phyloP scores from a whole-genome alignment of 192 early-diverging fungal species.

The Funneliformis geosporum region DNA sequence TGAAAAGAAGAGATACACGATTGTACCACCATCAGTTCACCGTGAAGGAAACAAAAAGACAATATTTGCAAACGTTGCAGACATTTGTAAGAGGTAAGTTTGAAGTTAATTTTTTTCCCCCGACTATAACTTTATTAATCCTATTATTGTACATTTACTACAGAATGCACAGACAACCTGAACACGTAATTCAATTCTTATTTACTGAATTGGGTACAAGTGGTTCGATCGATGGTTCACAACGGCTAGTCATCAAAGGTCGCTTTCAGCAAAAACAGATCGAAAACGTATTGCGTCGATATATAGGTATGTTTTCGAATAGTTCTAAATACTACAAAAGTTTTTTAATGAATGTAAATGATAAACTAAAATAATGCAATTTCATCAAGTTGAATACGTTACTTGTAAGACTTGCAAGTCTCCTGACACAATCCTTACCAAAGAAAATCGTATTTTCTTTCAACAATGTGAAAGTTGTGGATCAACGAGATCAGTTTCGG shows the following conservation, averaged over 20 bases:
- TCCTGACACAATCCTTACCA: conserved; percentile 88
- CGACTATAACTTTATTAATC: neutral
- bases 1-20: conserved; percentile 92
- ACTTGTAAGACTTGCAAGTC: conserved; percentile 99
- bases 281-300: conserved; percentile 94
- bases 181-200: conserved; percentile 97
- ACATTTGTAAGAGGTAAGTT: conserved; percentile 81
- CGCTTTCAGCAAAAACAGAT: conserved; percentile 99
- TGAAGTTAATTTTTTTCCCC: neutral
- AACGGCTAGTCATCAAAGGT: conserved; percentile 94
- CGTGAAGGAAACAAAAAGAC: conserved; percentile 97
- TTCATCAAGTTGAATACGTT: conserved; percentile 84
- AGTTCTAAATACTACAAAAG: neutral
- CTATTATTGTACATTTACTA: neutral
- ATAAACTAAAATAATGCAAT: neutral
- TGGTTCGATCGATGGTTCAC: conserved; percentile 89
- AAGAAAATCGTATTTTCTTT: conserved; percentile 97
- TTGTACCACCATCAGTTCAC: conserved; percentile 87
- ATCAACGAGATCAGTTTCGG: conserved; percentile 89
- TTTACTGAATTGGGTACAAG: conserved; percentile 99
- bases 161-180: conserved; percentile 91
- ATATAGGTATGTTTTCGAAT: conserved; percentile 68
- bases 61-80: conserved; percentile 92
- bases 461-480: conserved; percentile 97
- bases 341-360: neutral